Evolutionary conservation across 2,329 filamentous ascomycete genomes (phyloP), one percentile per base, ranked within the genome.

Genomic region (Paramyrothecium roridum): DNA sequence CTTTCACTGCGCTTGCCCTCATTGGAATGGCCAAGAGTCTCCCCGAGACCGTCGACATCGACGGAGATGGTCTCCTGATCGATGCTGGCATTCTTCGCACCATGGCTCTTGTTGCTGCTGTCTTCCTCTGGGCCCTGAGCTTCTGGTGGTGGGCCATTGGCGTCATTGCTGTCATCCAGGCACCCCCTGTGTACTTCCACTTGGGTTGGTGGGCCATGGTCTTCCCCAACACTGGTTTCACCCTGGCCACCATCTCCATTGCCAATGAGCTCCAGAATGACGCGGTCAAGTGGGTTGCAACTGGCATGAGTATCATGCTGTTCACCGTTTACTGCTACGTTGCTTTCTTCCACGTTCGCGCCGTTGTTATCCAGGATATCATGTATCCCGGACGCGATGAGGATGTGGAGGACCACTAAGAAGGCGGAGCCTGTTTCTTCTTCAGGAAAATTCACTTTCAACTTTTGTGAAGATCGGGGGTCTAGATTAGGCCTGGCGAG

Each of bases 1-100:
- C 85, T 1, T 91, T 90, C 73, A 91, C 88, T 1, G 84, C 83
- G 1, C 74, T 90, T 16, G 87, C 88, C 0, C 76, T 90, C 45
- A 82, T 91, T 40, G 87, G 87, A 50, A 87, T 90, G 80, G 80
- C 86, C 1, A 67, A 68, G 34, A 56, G 61, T 3, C 62, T 70
- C 3, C 79, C 81, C 8, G 70, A 74, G 47, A 71, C 70, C 8
- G 70, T 83, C 26, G 76, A 81, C 52, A 69, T 68, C 13, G 70
- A 74, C 40, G 56, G 67, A 47, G 74, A 78, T 34, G 75, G 77
- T 6, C 52, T 79, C 21, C 40, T 59, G 23, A 64, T 79, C 7
- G 76, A 82, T 43, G 63, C 75, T 55, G 63, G 67, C 21, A 67
- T 77, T 7, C 72, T 84, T 56, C 71, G 73, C 21, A 77, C 74